A percentile compares a stretch with the other conserved stretches of the same genome.
These are phyloP conservation scores for Glebionis coronaria DNA, from an alignment of 129 eudicot species.

Conservation along the genomic window DNA sequence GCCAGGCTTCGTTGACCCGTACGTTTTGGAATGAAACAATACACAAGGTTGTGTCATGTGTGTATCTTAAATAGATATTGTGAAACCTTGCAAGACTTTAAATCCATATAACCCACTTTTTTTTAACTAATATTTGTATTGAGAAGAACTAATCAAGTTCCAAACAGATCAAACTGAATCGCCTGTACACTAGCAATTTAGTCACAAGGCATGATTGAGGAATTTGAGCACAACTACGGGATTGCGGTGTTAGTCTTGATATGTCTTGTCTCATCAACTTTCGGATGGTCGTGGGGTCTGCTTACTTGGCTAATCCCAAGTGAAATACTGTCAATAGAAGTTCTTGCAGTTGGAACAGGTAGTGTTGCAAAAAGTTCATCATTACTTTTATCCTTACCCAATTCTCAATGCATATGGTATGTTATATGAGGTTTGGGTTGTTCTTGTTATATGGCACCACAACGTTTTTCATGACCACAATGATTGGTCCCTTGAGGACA, in stretches of 20 bases:
- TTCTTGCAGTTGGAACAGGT: constrained; percentile 43
- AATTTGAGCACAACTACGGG: constrained; percentile 14
- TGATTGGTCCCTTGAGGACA: constrained; percentile 31
- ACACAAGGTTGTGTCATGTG: no score
- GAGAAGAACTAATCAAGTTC: background rate
- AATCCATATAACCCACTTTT: no score
- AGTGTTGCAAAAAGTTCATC: constrained; percentile 36
- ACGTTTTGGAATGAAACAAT: no score
- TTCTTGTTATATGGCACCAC: constrained; percentile 43
- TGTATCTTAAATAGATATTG: no score
- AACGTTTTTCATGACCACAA: constrained; percentile 34
- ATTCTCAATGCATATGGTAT: constrained; percentile 37
- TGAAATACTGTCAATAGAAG: constrained; percentile 44
- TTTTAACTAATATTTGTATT: background rate
- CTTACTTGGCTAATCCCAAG: constrained; percentile 47
- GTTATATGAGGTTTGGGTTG: constrained; percentile 38
- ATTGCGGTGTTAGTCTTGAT: constrained; percentile 33
- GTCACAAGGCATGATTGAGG: constrained; percentile 3
- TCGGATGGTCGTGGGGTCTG: constrained; percentile 61
- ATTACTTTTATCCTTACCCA: constrained; percentile 42
- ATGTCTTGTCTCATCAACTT: constrained; percentile 38
- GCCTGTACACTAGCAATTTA: constrained; percentile 35
- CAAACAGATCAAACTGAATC: constrained; percentile 17
- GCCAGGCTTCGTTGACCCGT: no score
- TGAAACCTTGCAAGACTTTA: no score